Evolutionary conservation across 495 filamentous ascomycete species (phyloP), one percentile per base, ranked within the genome.

Genomic region (Hypoxylon fragiforme): DNA sequence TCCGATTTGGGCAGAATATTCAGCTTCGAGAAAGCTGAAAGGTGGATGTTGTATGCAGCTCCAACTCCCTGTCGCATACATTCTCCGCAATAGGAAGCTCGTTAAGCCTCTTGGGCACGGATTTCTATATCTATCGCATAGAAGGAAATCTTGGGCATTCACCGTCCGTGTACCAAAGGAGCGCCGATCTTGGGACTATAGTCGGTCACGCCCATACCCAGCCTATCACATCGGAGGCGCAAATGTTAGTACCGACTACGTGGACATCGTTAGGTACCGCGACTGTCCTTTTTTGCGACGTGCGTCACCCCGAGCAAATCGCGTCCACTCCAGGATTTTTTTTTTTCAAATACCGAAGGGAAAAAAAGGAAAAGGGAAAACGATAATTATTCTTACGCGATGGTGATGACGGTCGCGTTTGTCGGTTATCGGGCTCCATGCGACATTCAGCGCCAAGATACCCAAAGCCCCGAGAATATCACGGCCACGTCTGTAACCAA

Each of bases 21-120:
- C n/a, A n/a, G n/a, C n/a, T n/a, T n/a, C n/a, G n/a, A n/a, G n/a
- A 44, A 54, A 60, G 56, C 49, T 54, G 49, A 60, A 50, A 50
- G 14, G 30, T 18, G 32, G 12, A 14, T 7, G 13, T 13, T 16
- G 21, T 36, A 54, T 60, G 56, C 22, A 45, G 54, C 44, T n/a
- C n/a, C n/a, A n/a, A n/a, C n/a, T n/a, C n/a, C n/a, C n/a, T 16
- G 28, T 9, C 2, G 24, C n/a, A 36, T 32, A 37, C 48, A 18
- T 11, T 41, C 19, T 6, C 38, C 38, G 21, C 31, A 44, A 44
- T 22, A 8, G 20, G 28, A 19, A 12, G 30, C 30, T 37, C 21
- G 26, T 6, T 13, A 15, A 30, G 30, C 12, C 16, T 11, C 9
- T 48, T 35, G 20, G 44, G 31, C 39, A 47, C 21, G 26, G 54